These are phyloP conservation scores for Aureobasidium zeae DNA, from an alignment of 2,329 filamentous ascomycete genomes.

Conservation along the genomic window DNA sequence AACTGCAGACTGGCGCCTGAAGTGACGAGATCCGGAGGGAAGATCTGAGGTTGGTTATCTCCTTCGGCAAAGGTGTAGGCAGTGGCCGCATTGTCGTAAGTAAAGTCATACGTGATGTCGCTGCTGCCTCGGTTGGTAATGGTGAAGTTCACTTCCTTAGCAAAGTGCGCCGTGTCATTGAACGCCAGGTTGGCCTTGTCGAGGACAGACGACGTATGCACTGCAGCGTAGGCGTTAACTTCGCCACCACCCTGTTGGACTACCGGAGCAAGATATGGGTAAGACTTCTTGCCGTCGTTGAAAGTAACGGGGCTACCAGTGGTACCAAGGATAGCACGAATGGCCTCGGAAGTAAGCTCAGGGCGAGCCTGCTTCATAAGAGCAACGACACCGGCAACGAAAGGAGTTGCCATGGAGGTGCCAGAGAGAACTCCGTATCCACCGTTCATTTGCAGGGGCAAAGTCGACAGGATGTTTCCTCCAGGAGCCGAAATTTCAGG, in stretches of 20 bases:
- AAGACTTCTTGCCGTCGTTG: slow-evolving; percentile 24
- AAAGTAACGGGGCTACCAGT: slow-evolving; percentile 24
- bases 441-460: slow-evolving; percentile 31
- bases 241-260: slow-evolving; percentile 53
- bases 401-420: slow-evolving; percentile 53
- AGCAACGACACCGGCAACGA: slow-evolving; percentile 41
- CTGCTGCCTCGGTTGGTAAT: slow-evolving; percentile 46
- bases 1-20: slow-evolving; percentile 20
- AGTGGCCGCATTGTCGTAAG: slow-evolving; percentile 42
- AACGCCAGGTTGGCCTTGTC: slow-evolving; percentile 51
- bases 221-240: slow-evolving; percentile 51
- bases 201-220: slow-evolving; percentile 45
- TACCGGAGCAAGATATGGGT: slow-evolving; percentile 37
- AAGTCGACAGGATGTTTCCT: slow-evolving; percentile 51
- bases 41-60: slow-evolving; percentile 18
- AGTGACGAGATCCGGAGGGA: slow-evolving; percentile 20
- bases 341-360: slow-evolving; percentile 22
- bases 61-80: slow-evolving; percentile 40
- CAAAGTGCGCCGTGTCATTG: slow-evolving; percentile 54
- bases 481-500: slow-evolving; percentile 49
- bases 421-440: slow-evolving; percentile 46
- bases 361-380: slow-evolving; percentile 26
- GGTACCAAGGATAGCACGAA: slow-evolving; percentile 23
- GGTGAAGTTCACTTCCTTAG: slow-evolving; percentile 42
- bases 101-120: slow-evolving; percentile 44